Evolutionary conservation across 2,329 filamentous ascomycete species (phyloP).

Genomic region (Teratosphaeriaceae sp.): DNA sequence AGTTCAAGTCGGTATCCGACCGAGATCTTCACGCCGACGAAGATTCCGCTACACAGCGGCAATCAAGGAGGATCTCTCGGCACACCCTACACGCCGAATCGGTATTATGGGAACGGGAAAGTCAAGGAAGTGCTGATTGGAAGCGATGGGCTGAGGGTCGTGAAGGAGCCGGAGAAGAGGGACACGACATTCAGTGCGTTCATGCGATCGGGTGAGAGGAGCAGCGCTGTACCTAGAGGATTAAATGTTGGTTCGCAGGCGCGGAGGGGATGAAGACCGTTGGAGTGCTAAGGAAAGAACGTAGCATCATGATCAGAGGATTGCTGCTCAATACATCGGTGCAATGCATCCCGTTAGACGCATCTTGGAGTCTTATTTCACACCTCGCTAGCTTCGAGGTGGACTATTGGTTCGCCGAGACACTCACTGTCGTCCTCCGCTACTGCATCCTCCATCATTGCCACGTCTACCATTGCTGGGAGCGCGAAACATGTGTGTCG

Average conservation of each 20-base stretch:
- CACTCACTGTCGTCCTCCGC: no score
- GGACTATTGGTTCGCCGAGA: no score
- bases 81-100: conserved; percentile 12
- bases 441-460: no score
- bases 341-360: no score
- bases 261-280: not conserved
- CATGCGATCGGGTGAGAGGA: conserved; percentile 38
- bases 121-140: conserved; percentile 2
- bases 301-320: no score
- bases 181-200: conserved; percentile 35
- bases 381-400: no score
- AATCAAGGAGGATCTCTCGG: conserved; percentile 5
- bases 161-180: conserved; percentile 9
- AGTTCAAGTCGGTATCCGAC: conserved; percentile 8
- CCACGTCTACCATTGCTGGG: no score
- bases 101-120: conserved; percentile 1
- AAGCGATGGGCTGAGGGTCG: conserved; percentile 2
- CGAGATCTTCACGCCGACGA: conserved; percentile 8
- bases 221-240: conserved; percentile 24
- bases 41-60: conserved; percentile 1
- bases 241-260: not conserved
- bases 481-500: no score
- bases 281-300: no score
- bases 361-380: no score
- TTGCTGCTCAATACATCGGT: no score